Evolutionary conservation across 164 flowering plant genomes (phyloP).

Genomic region (Vitis rotundifolia): DNA sequence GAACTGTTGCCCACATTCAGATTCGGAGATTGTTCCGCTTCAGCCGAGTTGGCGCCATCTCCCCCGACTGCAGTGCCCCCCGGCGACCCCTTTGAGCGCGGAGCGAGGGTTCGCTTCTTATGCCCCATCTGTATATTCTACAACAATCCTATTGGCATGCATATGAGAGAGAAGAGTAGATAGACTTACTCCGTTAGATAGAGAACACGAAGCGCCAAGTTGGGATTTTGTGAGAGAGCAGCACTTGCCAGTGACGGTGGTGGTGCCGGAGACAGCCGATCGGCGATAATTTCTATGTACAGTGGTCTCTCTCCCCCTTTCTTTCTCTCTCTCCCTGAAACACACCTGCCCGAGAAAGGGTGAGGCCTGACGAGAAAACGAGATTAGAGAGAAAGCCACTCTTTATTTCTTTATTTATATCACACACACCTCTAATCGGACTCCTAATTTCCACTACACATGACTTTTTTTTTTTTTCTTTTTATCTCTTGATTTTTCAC

Average conservation of each 20-base stretch:
- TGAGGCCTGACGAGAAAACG: too few species aligned
- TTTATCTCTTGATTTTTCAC: too few species aligned
- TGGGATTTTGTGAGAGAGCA: not conserved
- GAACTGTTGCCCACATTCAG: not conserved
- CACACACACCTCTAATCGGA: too few species aligned
- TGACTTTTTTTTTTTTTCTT: too few species aligned
- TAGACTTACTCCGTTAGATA: slow-evolving; percentile 11
- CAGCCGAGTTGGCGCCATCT: not conserved
- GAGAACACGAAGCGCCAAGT: not conserved
- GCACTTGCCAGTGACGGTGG: not conserved
- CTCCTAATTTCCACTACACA: too few species aligned
- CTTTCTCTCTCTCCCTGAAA: slow-evolving; percentile 5
- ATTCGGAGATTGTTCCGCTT: not conserved
- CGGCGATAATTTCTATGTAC: slow-evolving; percentile 22
- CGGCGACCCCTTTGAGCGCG: slow-evolving; percentile 42
- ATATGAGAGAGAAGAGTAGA: slow-evolving; percentile 16
- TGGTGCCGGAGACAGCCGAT: slow-evolving; percentile 12
- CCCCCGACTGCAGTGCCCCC: slow-evolving; percentile 10
- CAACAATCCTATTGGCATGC: slow-evolving; percentile 28
- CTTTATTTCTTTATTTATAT: too few species aligned
- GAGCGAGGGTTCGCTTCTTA: slow-evolving; percentile 59
- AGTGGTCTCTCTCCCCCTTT: not conserved
- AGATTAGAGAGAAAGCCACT: too few species aligned
- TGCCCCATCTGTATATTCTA: slow-evolving; percentile 55
- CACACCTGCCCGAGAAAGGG: slow-evolving; percentile 1